Conservation (phyloP, 495 filamentous ascomycete genomes). For the Lasiosphaeria ovina region DNA sequence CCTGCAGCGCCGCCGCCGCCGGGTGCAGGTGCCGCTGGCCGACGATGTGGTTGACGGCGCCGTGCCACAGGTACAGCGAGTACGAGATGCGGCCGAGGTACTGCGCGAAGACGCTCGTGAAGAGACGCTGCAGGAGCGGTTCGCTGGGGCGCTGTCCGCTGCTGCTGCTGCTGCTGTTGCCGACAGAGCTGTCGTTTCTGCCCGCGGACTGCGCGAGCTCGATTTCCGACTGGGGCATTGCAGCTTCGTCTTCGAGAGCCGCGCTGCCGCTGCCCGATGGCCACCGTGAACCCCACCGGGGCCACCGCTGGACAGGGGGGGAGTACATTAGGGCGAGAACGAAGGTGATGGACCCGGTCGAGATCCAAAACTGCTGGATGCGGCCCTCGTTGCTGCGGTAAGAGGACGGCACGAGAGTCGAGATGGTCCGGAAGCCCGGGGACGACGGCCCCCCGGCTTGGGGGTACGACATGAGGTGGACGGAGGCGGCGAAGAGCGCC, state of each 20-base stretch:
- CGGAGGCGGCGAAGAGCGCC: not conserved
- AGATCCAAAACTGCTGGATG: conserved; percentile 14
- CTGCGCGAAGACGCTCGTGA: conserved; percentile 11
- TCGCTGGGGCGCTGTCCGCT: not conserved
- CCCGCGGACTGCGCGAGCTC: too few species aligned
- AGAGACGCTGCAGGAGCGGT: conserved; percentile 6
- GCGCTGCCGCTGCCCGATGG: not conserved
- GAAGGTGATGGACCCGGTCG: conserved; percentile 7
- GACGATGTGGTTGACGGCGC: conserved; percentile 8
- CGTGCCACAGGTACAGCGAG: conserved; percentile 14
- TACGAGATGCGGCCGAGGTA: conserved; percentile 18
- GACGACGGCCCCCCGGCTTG: conserved; percentile 1
- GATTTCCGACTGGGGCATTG: not conserved
- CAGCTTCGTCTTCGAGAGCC: not conserved
- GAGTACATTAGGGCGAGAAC: conserved; percentile 8
- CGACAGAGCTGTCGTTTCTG: conserved; percentile 1
- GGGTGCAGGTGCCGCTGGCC: conserved; percentile 7
- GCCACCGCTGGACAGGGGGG: not conserved
- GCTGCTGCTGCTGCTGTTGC: not conserved
- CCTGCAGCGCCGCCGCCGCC: not conserved
- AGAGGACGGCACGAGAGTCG: conserved; percentile 1
- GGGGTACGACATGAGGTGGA: conserved; percentile 6
- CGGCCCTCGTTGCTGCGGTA: conserved; percentile 3
- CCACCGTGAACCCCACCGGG: not conserved
- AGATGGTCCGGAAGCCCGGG: conserved; percentile 5